Conservation (phyloP, 305 asterid genomes). For the Fraxinus baroniana region DNA sequence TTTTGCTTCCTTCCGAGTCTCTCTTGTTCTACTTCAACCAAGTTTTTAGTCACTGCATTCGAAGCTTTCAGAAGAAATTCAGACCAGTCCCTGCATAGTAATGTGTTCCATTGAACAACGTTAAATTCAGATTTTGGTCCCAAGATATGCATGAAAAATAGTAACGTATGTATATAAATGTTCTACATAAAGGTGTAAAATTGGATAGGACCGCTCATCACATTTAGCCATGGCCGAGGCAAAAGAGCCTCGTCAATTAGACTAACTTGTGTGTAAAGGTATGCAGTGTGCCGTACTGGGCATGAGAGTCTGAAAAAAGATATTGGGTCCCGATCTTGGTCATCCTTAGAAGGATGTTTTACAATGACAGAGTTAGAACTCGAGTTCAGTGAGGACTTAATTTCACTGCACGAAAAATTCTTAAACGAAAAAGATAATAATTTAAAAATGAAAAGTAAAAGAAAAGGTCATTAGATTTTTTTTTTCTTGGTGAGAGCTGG, state of each 20-base stretch:
- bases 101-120: not conserved
- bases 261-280: not conserved
- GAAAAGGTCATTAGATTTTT: not conserved
- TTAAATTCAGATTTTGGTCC: not conserved
- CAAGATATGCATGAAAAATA: not conserved
- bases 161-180: not conserved
- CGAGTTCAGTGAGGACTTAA: too few species aligned
- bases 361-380: not conserved
- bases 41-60: slow-evolving; percentile 66
- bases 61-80: slow-evolving; percentile 58
- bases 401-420: too few species aligned
- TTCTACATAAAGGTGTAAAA: not conserved
- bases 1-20: slow-evolving; percentile 10
- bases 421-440: not conserved
- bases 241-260: not conserved
- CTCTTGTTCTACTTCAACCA: slow-evolving; percentile 70
- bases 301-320: not conserved
- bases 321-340: not conserved
- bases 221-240: not conserved
- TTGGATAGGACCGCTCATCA: not conserved
- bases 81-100: slow-evolving; percentile 63
- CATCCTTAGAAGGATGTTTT: not conserved
- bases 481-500: not conserved
- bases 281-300: not conserved
- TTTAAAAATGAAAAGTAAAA: not conserved